Evolutionary conservation across 306 rosid genomes (phyloP).

Genomic region (Rosa multiflora): DNA sequence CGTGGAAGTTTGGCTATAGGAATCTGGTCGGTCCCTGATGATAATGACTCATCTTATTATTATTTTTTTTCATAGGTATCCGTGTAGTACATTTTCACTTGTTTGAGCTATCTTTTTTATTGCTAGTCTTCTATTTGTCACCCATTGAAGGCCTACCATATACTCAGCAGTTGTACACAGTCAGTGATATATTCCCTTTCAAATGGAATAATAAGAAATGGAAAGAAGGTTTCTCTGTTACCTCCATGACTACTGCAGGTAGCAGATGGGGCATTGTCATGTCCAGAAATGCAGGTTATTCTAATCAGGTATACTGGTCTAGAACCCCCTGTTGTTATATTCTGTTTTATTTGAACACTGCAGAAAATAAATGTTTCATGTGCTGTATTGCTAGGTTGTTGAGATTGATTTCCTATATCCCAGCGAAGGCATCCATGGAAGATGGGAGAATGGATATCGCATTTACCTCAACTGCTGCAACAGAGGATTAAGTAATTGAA

Average conservation of each 20-base stretch:
- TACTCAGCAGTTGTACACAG: constrained; percentile 53
- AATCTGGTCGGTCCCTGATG: not conserved
- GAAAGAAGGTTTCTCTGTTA: constrained; percentile 49
- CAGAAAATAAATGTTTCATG: not conserved
- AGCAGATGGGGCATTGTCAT: constrained; percentile 49
- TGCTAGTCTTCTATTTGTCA: not conserved
- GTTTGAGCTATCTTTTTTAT: not conserved
- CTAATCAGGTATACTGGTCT: constrained; percentile 35
- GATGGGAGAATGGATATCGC: constrained; percentile 47
- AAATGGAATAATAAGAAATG: constrained; percentile 50
- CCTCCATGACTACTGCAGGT: constrained; percentile 47
- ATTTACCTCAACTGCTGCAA: constrained; percentile 45
- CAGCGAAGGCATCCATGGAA: constrained; percentile 49
- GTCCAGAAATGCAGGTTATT: constrained; percentile 45
- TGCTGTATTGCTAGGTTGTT: constrained; percentile 33
- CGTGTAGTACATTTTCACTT: not conserved
- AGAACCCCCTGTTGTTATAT: not conserved
- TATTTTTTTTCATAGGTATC: not conserved
- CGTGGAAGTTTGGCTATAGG: not conserved
- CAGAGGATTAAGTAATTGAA: constrained; percentile 32
- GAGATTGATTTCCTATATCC: constrained; percentile 49
- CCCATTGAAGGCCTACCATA: constrained; percentile 36
- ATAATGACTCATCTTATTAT: not conserved
- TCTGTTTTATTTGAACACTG: constrained; percentile 3
- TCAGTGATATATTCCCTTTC: constrained; percentile 47